Conservation (phyloP, 441 rosid species). For the Eutrema salsugineum region DNA sequence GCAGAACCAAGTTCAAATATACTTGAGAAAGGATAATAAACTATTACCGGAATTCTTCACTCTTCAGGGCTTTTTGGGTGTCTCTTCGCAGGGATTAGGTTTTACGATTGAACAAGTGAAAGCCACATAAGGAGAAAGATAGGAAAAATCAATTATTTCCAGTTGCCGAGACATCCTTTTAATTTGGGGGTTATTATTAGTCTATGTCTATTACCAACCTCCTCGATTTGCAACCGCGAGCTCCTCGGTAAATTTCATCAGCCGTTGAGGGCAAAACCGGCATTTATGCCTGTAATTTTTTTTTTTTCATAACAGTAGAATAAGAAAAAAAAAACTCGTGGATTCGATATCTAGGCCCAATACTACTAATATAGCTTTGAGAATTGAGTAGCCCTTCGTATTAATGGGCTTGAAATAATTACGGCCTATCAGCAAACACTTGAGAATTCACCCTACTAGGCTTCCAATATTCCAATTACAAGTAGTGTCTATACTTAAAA, state of each 20-base stretch:
- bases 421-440: not conserved
- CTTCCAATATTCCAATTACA: not conserved
- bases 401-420: not conserved
- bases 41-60: conserved; percentile 11
- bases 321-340: no score
- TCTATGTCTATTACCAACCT: not conserved
- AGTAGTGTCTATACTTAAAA: no score
- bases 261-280: conserved; percentile 11
- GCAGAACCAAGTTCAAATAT: not conserved
- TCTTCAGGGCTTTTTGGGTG: not conserved
- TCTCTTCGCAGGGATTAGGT: conserved; percentile 4
- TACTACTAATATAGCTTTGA: not conserved
- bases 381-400: not conserved
- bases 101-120: not conserved
- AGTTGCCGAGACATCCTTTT: not conserved
- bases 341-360: not conserved
- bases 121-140: not conserved
- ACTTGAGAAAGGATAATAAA: not conserved
- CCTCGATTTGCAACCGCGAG: conserved; percentile 1
- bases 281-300: not conserved
- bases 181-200: no score
- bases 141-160: not conserved
- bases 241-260: not conserved
- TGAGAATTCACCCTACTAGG: not conserved
- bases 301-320: no score